Conservation (phyloP, 164 flowering plant species). For the Umbilicus rupestris region DNA sequence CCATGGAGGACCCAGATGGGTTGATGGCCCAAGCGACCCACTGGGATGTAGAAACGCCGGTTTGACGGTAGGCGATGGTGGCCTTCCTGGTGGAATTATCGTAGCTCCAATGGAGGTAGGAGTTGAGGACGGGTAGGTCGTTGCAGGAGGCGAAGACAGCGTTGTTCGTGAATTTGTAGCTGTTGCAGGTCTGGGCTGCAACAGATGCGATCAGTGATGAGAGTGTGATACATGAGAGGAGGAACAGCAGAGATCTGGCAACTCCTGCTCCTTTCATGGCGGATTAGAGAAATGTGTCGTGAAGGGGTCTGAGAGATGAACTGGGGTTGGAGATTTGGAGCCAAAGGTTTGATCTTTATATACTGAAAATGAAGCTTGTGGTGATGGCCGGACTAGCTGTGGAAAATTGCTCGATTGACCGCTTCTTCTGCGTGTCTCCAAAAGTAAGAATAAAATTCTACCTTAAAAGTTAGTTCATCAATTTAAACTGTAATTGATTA, state of each 20-base stretch:
- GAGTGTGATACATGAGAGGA: not conserved
- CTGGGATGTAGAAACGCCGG: constrained; percentile 4
- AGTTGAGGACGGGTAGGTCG: constrained; percentile 15
- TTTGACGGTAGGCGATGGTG: constrained; percentile 18
- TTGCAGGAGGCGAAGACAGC: constrained; percentile 7
- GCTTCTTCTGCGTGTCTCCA: too few relatives aligned
- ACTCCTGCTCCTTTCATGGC: not conserved
- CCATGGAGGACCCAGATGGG: constrained; percentile 9
- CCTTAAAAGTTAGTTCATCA: too few relatives aligned
- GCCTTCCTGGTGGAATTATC: constrained; percentile 9
- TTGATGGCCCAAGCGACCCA: constrained; percentile 32
- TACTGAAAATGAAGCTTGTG: not conserved
- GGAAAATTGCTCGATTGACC: not conserved
- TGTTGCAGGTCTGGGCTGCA: constrained; percentile 5
- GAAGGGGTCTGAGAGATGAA: not conserved
- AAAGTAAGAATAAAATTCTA: too few relatives aligned
- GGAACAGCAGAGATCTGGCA: not conserved
- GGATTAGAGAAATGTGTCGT: not conserved
- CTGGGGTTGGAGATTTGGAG: not conserved
- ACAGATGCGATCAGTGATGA: not conserved
- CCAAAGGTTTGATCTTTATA: not conserved
- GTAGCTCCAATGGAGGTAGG: constrained; percentile 21
- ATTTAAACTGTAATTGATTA: too few relatives aligned
- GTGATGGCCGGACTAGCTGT: not conserved
- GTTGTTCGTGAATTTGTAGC: constrained; percentile 10